Conservation (phyloP, 768 basidiomycete genomes). For the Jaapia argillacea region DNA sequence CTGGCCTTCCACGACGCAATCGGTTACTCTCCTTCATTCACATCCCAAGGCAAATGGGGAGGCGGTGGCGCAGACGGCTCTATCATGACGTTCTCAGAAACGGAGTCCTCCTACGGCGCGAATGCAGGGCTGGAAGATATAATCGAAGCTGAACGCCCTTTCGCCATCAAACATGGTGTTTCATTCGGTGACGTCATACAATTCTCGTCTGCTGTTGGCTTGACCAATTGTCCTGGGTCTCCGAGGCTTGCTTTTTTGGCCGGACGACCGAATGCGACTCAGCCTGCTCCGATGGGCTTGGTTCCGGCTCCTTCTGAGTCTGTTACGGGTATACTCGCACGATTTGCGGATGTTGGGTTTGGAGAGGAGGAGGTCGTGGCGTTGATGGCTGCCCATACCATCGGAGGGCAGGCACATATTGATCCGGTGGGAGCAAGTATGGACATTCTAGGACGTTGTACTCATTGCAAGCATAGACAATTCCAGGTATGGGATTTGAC, state of each 20-base stretch:
- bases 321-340: slow-evolving; percentile 15
- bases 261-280: slow-evolving; percentile 20
- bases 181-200: slow-evolving; percentile 35
- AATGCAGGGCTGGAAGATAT: slow-evolving; percentile 12
- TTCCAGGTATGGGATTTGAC: slow-evolving; percentile 23
- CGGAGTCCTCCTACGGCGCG: slow-evolving; percentile 10
- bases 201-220: slow-evolving; percentile 22
- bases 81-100: slow-evolving; percentile 10
- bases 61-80: slow-evolving; percentile 17
- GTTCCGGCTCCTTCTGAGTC: slow-evolving; percentile 25
- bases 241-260: slow-evolving; percentile 22
- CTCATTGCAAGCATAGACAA: too few relatives aligned
- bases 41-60: slow-evolving; percentile 13
- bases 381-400: slow-evolving; percentile 21
- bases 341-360: slow-evolving; percentile 26
- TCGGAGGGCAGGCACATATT: slow-evolving; percentile 13
- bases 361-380: slow-evolving; percentile 23
- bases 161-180: slow-evolving; percentile 26
- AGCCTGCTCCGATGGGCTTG: slow-evolving; percentile 18
- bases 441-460: too few relatives aligned
- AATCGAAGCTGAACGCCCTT: slow-evolving; percentile 18
- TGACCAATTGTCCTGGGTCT: slow-evolving; percentile 24
- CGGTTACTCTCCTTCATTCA: slow-evolving; percentile 12
- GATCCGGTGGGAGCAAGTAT: too few relatives aligned
- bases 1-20: slow-evolving; percentile 19